Conservation (phyloP, 2,329 filamentous ascomycete genomes). For the Ascochyta lentis region DNA sequence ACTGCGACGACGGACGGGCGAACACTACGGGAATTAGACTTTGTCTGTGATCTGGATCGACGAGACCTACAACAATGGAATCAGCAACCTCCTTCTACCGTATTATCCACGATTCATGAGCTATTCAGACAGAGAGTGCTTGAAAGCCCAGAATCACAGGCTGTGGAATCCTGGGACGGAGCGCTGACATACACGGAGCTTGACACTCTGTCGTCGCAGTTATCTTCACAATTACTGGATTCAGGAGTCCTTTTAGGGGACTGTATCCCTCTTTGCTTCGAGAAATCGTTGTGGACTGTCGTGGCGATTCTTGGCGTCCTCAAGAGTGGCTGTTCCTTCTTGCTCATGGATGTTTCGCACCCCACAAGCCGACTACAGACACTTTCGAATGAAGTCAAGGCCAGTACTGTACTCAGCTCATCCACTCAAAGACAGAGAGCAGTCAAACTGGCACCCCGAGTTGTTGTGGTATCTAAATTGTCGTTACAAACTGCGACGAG, state of each 20-base stretch:
- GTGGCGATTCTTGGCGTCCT: constrained; percentile 52
- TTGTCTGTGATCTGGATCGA: constrained; percentile 1
- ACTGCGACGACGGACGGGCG: background rate
- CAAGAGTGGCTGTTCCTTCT: constrained; percentile 51
- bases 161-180: constrained; percentile 14
- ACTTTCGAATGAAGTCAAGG: background rate
- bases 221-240: background rate
- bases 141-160: background rate
- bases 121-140: background rate
- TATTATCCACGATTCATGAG: background rate
- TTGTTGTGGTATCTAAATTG: background rate
- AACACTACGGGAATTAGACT: background rate
- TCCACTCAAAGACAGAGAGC: background rate
- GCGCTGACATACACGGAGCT: constrained; percentile 25
- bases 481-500: background rate
- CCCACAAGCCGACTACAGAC: constrained; percentile 4
- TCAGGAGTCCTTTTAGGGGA: constrained; percentile 18
- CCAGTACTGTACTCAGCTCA: background rate
- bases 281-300: constrained; percentile 27
- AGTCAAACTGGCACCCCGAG: background rate
- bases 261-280: constrained; percentile 28
- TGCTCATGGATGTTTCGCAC: constrained; percentile 29
- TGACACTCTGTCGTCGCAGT: constrained; percentile 1
- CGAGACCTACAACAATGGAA: constrained; percentile 5
- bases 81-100: background rate